Percentiles rank a stretch among this genome's conserved stretches.
Conservation (phyloP, 352 stramenopile genomes). For the Aphanomyces invadans region DNA sequence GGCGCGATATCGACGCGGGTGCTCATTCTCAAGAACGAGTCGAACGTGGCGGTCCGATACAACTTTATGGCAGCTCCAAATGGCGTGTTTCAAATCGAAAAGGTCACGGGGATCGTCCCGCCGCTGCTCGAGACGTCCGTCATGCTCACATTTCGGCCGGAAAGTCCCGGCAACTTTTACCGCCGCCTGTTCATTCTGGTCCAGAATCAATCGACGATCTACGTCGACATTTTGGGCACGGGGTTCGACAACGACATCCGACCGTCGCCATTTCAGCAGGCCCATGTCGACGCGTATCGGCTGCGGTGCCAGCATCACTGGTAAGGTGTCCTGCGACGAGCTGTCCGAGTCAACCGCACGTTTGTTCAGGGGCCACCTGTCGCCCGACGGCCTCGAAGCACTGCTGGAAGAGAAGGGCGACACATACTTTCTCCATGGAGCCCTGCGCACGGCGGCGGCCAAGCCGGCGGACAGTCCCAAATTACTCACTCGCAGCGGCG, state of each 20-base stretch:
- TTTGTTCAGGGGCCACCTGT: constrained; percentile 56
- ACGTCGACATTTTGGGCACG: constrained; percentile 85
- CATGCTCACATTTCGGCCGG: constrained; percentile 71
- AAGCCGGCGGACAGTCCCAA: constrained; percentile 25
- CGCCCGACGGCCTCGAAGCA: constrained; percentile 73
- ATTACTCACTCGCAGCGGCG: constrained; percentile 77
- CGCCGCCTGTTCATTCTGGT: constrained; percentile 77
- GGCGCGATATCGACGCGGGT: constrained; percentile 50
- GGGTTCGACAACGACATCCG: constrained; percentile 83
- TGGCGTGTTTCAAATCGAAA: constrained; percentile 83
- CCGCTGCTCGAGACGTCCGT: constrained; percentile 69
- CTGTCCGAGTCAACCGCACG: no score
- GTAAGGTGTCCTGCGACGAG: no score
- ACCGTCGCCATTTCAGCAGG: constrained; percentile 85
- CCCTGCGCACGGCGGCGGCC: constrained; percentile 25
- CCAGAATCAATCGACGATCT: constrained; percentile 78
- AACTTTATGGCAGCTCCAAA: constrained; percentile 65
- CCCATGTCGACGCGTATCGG: constrained; percentile 85
- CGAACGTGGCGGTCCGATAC: constrained; percentile 57
- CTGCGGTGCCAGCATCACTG: constrained; percentile 30
- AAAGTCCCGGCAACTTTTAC: constrained; percentile 87
- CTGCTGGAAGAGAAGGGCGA: constrained; percentile 66
- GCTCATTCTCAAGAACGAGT: constrained; percentile 79
- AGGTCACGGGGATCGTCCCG: constrained; percentile 66
- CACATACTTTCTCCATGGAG: constrained; percentile 53